Evolutionary conservation across 306 rosid species (phyloP).

Genomic region (Cotoneaster glaucophyllus): DNA sequence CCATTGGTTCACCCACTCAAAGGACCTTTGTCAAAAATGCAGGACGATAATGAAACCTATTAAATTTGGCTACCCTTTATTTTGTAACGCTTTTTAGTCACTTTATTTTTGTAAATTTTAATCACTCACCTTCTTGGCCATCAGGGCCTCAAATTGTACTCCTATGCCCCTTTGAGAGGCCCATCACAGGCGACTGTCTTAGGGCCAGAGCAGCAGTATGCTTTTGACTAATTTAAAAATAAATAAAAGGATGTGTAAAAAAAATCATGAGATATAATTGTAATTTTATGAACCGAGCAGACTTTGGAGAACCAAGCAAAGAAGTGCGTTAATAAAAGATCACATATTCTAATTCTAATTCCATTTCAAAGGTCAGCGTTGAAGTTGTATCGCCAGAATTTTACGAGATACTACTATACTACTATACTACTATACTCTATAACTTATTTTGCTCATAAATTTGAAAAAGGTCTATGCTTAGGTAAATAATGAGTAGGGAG

Average conservation of each 20-base stretch:
- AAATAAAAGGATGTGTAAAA: neutral
- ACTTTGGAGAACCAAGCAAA: neutral
- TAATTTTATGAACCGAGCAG: neutral
- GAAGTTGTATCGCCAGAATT: neutral
- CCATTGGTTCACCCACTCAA: neutral
- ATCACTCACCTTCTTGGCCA: neutral
- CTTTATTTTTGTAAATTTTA: neutral
- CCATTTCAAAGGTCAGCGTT: neutral
- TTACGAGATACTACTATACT: neutral
- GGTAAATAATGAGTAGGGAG: neutral
- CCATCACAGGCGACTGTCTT: neutral
- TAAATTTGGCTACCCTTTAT: too few species aligned
- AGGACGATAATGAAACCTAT: neutral
- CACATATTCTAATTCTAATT: neutral
- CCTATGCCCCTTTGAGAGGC: neutral
- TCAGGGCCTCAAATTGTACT: neutral
- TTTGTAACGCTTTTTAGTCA: too few species aligned
- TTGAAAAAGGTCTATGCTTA: neutral
- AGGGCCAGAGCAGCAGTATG: neutral
- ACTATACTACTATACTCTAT: neutral
- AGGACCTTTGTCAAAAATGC: too few species aligned
- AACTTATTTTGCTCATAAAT: neutral
- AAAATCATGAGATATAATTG: neutral
- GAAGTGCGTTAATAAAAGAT: neutral
- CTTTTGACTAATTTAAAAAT: neutral